Conservation (phyloP, 2,329 filamentous ascomycete genomes). For the Hypoxylon sp. region DNA sequence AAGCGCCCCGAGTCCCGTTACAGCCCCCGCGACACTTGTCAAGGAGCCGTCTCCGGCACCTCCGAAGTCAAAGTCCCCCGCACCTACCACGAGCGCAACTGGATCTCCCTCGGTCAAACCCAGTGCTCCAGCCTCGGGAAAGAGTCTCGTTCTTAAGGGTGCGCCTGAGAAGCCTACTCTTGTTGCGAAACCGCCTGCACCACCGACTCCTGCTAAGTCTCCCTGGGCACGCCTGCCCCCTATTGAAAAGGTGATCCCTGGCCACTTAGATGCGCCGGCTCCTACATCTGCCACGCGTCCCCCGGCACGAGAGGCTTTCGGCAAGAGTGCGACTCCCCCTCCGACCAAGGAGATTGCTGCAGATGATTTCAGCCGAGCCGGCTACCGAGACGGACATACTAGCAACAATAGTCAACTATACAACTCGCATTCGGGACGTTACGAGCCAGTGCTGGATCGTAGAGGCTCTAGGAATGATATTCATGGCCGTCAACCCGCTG, state of each 20-base stretch:
- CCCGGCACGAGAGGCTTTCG: constrained; percentile 68
- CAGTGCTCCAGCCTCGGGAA: constrained; percentile 66
- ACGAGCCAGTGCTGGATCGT: constrained; percentile 88
- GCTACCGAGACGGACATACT: constrained; percentile 80
- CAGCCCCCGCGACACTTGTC: constrained; percentile 54
- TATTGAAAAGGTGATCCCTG: constrained; percentile 83
- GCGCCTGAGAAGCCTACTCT: constrained; percentile 79
- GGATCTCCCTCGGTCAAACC: constrained; percentile 62
- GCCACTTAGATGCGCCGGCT: constrained; percentile 69
- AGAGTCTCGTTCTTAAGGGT: constrained; percentile 76
- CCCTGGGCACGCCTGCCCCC: constrained; percentile 92
- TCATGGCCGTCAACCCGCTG: constrained; percentile 78
- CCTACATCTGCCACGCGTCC: constrained; percentile 60
- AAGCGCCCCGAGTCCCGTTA: constrained; percentile 50
- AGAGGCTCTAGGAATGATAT: constrained; percentile 79
- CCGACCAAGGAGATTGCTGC: constrained; percentile 86
- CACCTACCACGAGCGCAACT: constrained; percentile 53
- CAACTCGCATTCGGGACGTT: constrained; percentile 95
- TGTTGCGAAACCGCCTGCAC: constrained; percentile 78
- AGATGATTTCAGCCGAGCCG: constrained; percentile 89
- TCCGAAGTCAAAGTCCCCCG: constrained; percentile 64
- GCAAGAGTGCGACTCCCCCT: constrained; percentile 67
- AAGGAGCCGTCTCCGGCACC: constrained; percentile 55
- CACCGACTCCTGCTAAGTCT: constrained; percentile 82
- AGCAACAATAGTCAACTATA: constrained; percentile 82